Evolutionary conservation across 306 rosid species (phyloP).

Genomic region (Cicer judaicum): DNA sequence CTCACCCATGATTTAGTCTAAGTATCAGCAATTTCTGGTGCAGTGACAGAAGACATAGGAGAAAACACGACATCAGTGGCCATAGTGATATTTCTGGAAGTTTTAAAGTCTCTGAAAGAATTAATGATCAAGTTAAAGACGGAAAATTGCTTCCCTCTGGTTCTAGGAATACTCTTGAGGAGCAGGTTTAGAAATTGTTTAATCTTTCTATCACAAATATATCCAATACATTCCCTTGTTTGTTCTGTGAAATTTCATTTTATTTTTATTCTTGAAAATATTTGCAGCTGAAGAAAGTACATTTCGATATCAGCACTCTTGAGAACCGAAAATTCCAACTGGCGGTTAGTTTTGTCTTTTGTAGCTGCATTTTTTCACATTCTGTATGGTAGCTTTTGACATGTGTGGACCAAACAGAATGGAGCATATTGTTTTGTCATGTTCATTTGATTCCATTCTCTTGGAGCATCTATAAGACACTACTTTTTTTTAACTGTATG

Average conservation of each 20-base stretch:
- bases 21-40: conserved; percentile 33
- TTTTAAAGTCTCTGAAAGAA: conserved; percentile 60
- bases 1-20: conserved; percentile 31
- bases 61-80: conserved; percentile 59
- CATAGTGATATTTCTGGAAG: conserved; percentile 73
- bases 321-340: conserved; percentile 66
- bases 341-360: conserved; percentile 64
- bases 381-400: not conserved
- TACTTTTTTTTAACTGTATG: not conserved
- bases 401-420: not conserved
- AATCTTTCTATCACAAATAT: conserved; percentile 24
- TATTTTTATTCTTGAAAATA: conserved; percentile 47
- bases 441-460: not conserved
- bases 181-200: conserved; percentile 61
- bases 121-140: conserved; percentile 62
- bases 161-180: conserved; percentile 65
- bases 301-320: conserved; percentile 58
- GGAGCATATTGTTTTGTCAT: not conserved
- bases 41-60: conserved; percentile 69
- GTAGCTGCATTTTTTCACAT: conserved; percentile 29
- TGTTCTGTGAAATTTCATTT: conserved; percentile 32
- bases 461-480: not conserved
- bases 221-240: conserved; percentile 27
- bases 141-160: conserved; percentile 56
- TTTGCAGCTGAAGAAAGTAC: conserved; percentile 74